These are phyloP conservation scores for Guadua angustifolia DNA, from an alignment of 176 grass and related monocot species.

Conservation along the genomic window DNA sequence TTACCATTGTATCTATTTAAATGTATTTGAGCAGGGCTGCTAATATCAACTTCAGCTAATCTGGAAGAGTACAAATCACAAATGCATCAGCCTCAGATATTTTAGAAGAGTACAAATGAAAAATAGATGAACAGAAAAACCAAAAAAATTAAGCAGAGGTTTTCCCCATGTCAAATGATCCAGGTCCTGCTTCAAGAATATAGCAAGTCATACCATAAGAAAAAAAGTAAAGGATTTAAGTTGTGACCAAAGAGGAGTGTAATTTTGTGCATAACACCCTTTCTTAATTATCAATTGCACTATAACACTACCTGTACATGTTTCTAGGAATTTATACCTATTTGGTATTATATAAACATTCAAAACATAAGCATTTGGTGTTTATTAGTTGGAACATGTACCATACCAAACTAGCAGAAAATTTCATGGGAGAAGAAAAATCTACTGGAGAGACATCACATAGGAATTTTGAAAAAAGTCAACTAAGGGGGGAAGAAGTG, in stretches of 20 bases:
- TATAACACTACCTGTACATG: background rate
- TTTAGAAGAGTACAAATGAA: background rate
- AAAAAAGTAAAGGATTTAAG: background rate
- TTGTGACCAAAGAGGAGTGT: background rate
- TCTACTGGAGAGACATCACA: background rate
- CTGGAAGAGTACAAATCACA: constrained; percentile 12
- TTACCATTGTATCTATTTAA: background rate
- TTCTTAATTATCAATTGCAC: background rate
- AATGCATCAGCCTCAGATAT: background rate
- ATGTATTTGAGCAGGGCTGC: constrained; percentile 1
- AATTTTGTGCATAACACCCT: constrained; percentile 1
- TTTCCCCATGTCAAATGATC: background rate
- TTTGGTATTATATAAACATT: background rate
- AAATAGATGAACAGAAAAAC: background rate
- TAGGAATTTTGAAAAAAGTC: background rate
- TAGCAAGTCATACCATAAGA: background rate
- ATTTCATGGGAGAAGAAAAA: constrained; percentile 5
- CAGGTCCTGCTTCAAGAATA: constrained; percentile 26
- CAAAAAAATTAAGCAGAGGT: background rate
- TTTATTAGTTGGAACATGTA: constrained; percentile 1
- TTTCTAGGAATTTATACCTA: background rate
- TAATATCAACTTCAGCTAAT: constrained; percentile 22
- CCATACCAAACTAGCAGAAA: constrained; percentile 6
- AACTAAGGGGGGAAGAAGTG: background rate
- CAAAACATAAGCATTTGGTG: constrained; percentile 19